Percentiles rank a stretch among this genome's conserved stretches.
phyloP scores from a whole-genome alignment of 169 alveolate species.

The Toxoplasma gondii region DNA sequence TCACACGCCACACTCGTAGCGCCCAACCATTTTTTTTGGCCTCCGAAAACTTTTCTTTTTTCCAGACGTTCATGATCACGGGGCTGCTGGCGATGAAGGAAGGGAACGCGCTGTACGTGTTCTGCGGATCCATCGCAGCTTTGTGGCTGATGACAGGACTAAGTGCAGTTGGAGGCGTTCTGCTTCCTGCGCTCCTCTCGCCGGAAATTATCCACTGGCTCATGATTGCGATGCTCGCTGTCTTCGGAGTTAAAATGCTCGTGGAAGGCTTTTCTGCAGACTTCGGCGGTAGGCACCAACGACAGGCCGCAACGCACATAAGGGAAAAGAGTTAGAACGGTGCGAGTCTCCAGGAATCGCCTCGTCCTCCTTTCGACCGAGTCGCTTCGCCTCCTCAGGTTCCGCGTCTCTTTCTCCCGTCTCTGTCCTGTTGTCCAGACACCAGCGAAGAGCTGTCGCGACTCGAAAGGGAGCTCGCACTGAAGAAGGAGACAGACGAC shows the following conservation, averaged over 20 bases:
- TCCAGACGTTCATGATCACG: constrained; percentile 67
- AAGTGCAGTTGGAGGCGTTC: constrained; percentile 38
- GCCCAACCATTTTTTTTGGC: not conserved
- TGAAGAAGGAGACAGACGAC: not conserved
- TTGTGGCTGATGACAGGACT: constrained; percentile 77
- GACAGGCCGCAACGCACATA: not conserved
- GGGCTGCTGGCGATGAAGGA: constrained; percentile 76
- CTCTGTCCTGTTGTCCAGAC: not conserved
- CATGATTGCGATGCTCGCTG: not conserved
- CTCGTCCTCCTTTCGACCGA: not conserved
- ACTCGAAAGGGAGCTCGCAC: not conserved
- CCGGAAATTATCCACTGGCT: constrained; percentile 5
- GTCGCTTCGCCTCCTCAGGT: too few species aligned
- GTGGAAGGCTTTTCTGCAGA: constrained; percentile 18
- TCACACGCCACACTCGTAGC: too few species aligned
- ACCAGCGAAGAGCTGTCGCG: not conserved
- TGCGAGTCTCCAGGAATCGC: not conserved
- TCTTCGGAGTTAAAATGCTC: constrained; percentile 55
- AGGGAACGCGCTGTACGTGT: constrained; percentile 47
- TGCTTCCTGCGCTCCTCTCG: constrained; percentile 48
- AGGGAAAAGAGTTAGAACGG: not conserved
- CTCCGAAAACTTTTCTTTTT: not conserved
- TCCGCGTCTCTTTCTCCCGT: not conserved
- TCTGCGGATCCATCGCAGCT: constrained; percentile 75
- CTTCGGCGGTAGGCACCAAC: not conserved